Base-by-base conservation (phyloP, 2,329 filamentous ascomycete genomes). In the Ascochyta fabae region DNA sequence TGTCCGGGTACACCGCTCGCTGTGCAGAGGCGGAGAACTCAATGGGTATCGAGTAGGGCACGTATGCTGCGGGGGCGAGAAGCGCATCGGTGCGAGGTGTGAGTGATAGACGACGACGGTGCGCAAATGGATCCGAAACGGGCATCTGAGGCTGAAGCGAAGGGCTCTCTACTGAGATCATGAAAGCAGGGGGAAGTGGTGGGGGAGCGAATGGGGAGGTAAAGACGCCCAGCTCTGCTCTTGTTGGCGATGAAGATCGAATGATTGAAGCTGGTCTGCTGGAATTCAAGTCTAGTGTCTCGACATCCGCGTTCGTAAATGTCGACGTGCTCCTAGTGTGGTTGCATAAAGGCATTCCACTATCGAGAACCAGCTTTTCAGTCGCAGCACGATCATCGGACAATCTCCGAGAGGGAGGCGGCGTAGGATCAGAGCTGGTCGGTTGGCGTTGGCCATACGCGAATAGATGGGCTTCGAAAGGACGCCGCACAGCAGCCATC, bases 381-480 rank as follows among this genome's bases (percentile, higher is more conserved):
- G 59, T 67, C 13, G 48, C 51, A 33, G 44, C 55, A 23, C 34
- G 59, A 58, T 24, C 50, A 47, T 51, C 51, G 2, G 71, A 69
- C 19, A 56, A 39, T 23, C 53, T 52, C 24, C 61, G 53, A 8
- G 68, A 73, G 13, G 46, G 40, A 10, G 46, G 43, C 22, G 68
- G 66, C 15, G 66, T 62, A 19, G 54, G 41, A 27, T 57, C 40
- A 5, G 38, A 39, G 3, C 60, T 49, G 2, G n/a, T 19, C 13
- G 63, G 40, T 33, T 44, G 49, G 46, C 53, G 56, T 19, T 69
- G 69, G 19, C 59, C 62, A 22, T 67, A 62, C 15, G 64, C 71
- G 45, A 74, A 65, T 1, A 75, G 49, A 50, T 71, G 68, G 10
- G 74, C 73, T 52, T 77, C 74, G 41, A 77, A 76, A 1, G 74